These are phyloP conservation scores for Heliosperma pusillum DNA, from an alignment of 148 eudicot species.

Conservation along the genomic window DNA sequence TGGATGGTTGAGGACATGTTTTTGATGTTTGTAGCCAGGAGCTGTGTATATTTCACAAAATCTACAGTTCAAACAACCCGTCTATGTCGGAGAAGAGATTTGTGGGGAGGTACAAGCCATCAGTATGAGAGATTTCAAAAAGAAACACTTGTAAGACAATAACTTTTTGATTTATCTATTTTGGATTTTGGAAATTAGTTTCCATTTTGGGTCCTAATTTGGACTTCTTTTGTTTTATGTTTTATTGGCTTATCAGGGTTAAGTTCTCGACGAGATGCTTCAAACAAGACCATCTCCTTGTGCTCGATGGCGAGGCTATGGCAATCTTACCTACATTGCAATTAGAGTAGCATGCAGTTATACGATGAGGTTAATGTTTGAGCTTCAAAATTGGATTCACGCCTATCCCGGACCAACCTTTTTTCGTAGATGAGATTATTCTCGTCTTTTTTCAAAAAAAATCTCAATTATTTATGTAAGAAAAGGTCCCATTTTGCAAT, in stretches of 20 bases:
- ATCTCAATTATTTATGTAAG: too few species aligned
- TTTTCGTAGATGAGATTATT: not conserved
- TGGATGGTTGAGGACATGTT: not conserved
- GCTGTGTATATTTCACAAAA: constrained; percentile 76
- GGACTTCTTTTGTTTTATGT: not conserved
- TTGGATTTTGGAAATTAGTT: not conserved
- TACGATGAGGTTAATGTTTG: not conserved
- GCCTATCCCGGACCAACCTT: not conserved
- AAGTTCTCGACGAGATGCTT: constrained; percentile 68
- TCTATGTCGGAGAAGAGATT: constrained; percentile 62
- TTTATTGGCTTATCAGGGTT: constrained; percentile 35
- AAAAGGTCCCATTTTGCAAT: not conserved
- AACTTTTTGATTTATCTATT: not conserved
- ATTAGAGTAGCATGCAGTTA: constrained; percentile 6
- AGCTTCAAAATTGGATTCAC: not conserved
- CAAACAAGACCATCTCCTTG: constrained; percentile 39
- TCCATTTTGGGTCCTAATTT: not conserved
- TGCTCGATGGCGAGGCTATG: constrained; percentile 71
- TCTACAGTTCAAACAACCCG: constrained; percentile 65
- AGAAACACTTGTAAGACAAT: constrained; percentile 55
- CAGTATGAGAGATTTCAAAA: constrained; percentile 33
- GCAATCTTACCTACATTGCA: constrained; percentile 49
- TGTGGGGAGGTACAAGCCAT: constrained; percentile 50
- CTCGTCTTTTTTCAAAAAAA: not conserved
- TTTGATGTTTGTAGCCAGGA: constrained; percentile 59